These are phyloP conservation scores for Podospora sp. DNA, from an alignment of 495 filamentous ascomycete genomes.

Conservation along the genomic window DNA sequence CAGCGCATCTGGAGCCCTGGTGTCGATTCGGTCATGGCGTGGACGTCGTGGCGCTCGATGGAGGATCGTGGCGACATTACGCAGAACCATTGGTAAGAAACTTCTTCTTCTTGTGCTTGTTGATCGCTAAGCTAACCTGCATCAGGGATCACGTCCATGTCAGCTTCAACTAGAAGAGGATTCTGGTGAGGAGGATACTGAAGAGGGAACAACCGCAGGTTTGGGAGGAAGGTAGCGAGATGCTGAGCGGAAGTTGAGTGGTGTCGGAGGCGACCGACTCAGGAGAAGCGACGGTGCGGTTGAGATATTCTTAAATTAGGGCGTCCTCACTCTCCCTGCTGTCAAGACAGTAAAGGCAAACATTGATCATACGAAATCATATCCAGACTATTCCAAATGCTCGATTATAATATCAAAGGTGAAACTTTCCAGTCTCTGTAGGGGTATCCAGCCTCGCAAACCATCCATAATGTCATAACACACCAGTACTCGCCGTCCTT, in stretches of 20 bases:
- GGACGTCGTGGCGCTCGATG: slow-evolving; percentile 45
- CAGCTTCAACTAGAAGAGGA: slow-evolving; percentile 23
- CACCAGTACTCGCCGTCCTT: not conserved
- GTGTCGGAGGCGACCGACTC: no score
- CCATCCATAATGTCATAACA: not conserved
- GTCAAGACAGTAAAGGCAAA: no score
- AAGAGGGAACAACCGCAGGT: no score
- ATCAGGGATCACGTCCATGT: slow-evolving; percentile 32
- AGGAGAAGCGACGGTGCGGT: no score
- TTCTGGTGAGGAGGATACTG: not conserved
- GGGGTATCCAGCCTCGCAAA: slow-evolving; percentile 3
- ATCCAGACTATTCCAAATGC: not conserved
- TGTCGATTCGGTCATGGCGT: slow-evolving; percentile 37
- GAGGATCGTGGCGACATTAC: slow-evolving; percentile 44
- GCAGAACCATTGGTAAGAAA: slow-evolving; percentile 45
- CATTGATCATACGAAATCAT: no score
- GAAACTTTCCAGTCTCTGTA: not conserved
- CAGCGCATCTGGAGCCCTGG: slow-evolving; percentile 48
- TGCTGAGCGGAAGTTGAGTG: no score
- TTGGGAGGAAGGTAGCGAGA: no score
- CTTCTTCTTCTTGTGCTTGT: not conserved
- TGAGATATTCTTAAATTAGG: no score
- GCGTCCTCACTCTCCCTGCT: no score
- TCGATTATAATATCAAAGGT: not conserved
- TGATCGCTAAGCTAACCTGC: not conserved